Conservation (phyloP, 1,139 yeast genomes). For the Yamadazyma songkhlaensis region DNA sequence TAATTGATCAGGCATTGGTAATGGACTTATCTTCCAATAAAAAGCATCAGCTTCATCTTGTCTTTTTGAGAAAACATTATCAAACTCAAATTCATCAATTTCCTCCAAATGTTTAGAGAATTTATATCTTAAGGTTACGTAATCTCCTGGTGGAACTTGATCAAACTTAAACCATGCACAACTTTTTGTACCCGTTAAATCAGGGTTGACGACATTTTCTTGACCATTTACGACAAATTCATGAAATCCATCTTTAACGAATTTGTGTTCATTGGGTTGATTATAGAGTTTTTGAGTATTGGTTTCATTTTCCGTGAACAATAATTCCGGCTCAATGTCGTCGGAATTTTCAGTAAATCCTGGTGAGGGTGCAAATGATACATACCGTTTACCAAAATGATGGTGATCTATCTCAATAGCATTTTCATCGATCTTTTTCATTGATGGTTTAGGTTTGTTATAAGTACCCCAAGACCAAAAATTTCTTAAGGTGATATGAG, state of each 20-base stretch:
- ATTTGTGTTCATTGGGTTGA: slow-evolving; percentile 54
- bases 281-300: slow-evolving; percentile 67
- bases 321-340: slow-evolving; percentile 71
- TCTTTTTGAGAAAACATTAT: slow-evolving; percentile 67
- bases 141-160: slow-evolving; percentile 82
- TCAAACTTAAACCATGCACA: slow-evolving; percentile 82
- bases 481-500: slow-evolving; percentile 84
- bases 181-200: slow-evolving; percentile 57
- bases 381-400: slow-evolving; percentile 68
- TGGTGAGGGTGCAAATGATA: slow-evolving; percentile 87
- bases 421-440: slow-evolving; percentile 42
- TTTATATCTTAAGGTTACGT: slow-evolving; percentile 82
- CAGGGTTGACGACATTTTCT: slow-evolving; percentile 65
- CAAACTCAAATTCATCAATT: slow-evolving; percentile 79
- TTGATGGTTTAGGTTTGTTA: slow-evolving; percentile 53
- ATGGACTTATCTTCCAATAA: slow-evolving; percentile 85
- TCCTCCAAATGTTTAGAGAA: slow-evolving; percentile 49
- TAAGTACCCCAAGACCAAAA: slow-evolving; percentile 90
- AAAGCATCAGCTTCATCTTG: slow-evolving; percentile 92
- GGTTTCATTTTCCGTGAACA: slow-evolving; percentile 90
- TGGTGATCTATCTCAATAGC: slow-evolving; percentile 64
- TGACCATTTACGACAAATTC: slow-evolving; percentile 69
- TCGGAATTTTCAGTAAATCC: slow-evolving; percentile 57
- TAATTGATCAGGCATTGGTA: slow-evolving; percentile 80
- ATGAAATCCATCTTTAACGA: slow-evolving; percentile 89